Conservation (phyloP, 1,284 basidiomycete genomes). For the Ceratobasidium sp. region DNA sequence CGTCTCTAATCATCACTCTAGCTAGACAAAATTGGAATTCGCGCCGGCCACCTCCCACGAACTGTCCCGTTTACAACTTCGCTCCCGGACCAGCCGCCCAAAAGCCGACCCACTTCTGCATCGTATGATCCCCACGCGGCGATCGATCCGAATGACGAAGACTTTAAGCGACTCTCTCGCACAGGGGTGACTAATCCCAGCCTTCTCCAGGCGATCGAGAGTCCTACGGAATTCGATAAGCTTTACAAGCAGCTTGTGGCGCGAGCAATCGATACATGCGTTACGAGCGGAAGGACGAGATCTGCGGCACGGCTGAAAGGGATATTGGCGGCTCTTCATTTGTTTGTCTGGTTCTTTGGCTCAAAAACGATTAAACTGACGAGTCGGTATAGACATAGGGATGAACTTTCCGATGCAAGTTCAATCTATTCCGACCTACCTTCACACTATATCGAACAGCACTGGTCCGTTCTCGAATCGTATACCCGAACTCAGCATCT, state of each 20-base stretch:
- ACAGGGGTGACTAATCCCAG: slow-evolving; percentile 63
- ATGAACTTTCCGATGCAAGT: slow-evolving; percentile 71
- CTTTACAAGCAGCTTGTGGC: slow-evolving; percentile 81
- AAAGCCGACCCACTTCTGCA: slow-evolving; percentile 32
- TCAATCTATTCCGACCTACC: slow-evolving; percentile 81
- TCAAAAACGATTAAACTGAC: neutral
- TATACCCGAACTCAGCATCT: slow-evolving; percentile 79
- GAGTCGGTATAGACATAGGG: slow-evolving; percentile 69
- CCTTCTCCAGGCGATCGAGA: slow-evolving; percentile 71
- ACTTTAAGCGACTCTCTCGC: slow-evolving; percentile 48
- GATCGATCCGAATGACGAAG: slow-evolving; percentile 34
- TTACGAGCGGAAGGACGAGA: slow-evolving; percentile 81
- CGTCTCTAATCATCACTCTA: slow-evolving; percentile 55
- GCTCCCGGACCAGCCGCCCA: slow-evolving; percentile 40
- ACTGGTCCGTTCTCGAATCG: slow-evolving; percentile 82
- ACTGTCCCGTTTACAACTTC: slow-evolving; percentile 77
- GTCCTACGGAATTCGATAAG: slow-evolving; percentile 75
- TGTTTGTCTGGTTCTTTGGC: slow-evolving; percentile 66
- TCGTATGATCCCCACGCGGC: slow-evolving; percentile 23
- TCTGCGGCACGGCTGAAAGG: slow-evolving; percentile 87
- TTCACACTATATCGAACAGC: slow-evolving; percentile 76
- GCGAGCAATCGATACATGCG: slow-evolving; percentile 85
- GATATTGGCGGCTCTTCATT: slow-evolving; percentile 85
- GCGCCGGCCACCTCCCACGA: slow-evolving; percentile 76
- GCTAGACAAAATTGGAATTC: slow-evolving; percentile 86